Percentiles rank a stretch among this genome's conserved stretches.
phyloP scores from a whole-genome alignment of 2,329 filamentous ascomycete genomes.

The Neopestalotiopsis sp. region DNA sequence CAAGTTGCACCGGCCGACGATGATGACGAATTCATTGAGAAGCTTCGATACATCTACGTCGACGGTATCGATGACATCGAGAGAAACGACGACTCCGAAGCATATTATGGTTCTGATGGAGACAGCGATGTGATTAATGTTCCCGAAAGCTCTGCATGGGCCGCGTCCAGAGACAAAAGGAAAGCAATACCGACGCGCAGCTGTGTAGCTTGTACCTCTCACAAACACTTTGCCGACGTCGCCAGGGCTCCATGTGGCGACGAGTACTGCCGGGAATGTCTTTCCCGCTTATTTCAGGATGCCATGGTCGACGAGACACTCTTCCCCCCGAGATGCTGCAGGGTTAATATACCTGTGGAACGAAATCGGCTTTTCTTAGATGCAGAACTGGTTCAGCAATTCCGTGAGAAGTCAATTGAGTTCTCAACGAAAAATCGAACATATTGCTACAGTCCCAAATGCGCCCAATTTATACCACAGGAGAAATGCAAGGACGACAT shows the following conservation, averaged over 20 bases:
- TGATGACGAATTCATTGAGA: slow-evolving; percentile 23
- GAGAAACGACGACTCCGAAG: background rate
- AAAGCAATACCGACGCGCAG: slow-evolving; percentile 6
- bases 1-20: background rate
- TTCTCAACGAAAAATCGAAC: slow-evolving; percentile 50
- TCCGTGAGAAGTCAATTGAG: slow-evolving; percentile 52
- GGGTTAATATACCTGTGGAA: slow-evolving; percentile 43
- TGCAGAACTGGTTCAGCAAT: slow-evolving; percentile 37
- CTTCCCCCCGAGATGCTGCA: slow-evolving; percentile 62
- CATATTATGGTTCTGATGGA: background rate
- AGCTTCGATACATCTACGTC: slow-evolving; percentile 22
- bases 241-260: slow-evolving; percentile 40
- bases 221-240: slow-evolving; percentile 20
- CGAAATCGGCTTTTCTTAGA: slow-evolving; percentile 41
- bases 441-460: slow-evolving; percentile 53
- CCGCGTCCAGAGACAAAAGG: slow-evolving; percentile 18
- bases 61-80: slow-evolving; percentile 15
- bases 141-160: slow-evolving; percentile 28
- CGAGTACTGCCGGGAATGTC: slow-evolving; percentile 56
- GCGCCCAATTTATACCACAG: slow-evolving; percentile 51
- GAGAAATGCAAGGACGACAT: slow-evolving; percentile 35
- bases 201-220: slow-evolving; percentile 25
- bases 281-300: slow-evolving; percentile 47
- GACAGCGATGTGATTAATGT: background rate
- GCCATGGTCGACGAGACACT: slow-evolving; percentile 53